Evolutionary conservation across 2,329 filamentous ascomycete genomes (phyloP).

Genomic region (Aspergillus sp.): DNA sequence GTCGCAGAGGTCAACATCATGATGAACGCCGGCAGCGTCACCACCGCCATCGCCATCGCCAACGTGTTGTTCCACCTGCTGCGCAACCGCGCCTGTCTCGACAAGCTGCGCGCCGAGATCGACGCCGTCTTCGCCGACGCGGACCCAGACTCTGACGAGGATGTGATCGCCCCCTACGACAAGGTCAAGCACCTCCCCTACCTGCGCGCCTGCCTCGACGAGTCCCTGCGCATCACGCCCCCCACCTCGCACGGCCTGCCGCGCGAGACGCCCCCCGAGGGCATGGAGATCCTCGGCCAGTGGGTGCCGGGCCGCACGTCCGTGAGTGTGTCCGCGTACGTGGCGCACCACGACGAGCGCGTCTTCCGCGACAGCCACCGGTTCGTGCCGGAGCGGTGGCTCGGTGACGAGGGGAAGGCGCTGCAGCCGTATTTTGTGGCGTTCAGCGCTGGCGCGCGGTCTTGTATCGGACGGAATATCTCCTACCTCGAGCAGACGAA

Average conservation of each 20-base stretch:
- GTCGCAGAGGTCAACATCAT: conserved; percentile 51
- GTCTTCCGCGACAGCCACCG: conserved; percentile 39
- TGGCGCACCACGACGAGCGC: conserved; percentile 38
- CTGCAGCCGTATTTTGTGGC: conserved; percentile 41
- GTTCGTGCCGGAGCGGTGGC: conserved; percentile 44
- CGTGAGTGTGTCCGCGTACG: conserved; percentile 43
- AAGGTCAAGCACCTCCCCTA: conserved; percentile 54
- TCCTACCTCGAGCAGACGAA: conserved; percentile 53
- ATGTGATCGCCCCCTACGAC: conserved; percentile 49
- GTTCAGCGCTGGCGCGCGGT: conserved; percentile 41
- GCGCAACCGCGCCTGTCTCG: conserved; percentile 43
- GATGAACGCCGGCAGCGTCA: conserved; percentile 52
- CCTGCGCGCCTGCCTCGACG: conserved; percentile 53
- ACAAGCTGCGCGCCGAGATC: conserved; percentile 46
- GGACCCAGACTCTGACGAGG: conserved; percentile 45
- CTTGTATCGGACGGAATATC: conserved; percentile 45
- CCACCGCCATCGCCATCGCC: conserved; percentile 53
- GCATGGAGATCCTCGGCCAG: conserved; percentile 44
- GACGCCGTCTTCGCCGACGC: conserved; percentile 44
- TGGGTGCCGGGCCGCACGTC: conserved; percentile 47
- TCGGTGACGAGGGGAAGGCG: conserved; percentile 40
- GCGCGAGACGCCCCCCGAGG: conserved; percentile 47
- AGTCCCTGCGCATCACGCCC: conserved; percentile 47
- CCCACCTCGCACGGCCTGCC: conserved; percentile 46
- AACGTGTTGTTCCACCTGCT: conserved; percentile 56